Base-by-base conservation (phyloP, 2,329 filamentous ascomycete species). In the Fusarium tuaranense region DNA sequence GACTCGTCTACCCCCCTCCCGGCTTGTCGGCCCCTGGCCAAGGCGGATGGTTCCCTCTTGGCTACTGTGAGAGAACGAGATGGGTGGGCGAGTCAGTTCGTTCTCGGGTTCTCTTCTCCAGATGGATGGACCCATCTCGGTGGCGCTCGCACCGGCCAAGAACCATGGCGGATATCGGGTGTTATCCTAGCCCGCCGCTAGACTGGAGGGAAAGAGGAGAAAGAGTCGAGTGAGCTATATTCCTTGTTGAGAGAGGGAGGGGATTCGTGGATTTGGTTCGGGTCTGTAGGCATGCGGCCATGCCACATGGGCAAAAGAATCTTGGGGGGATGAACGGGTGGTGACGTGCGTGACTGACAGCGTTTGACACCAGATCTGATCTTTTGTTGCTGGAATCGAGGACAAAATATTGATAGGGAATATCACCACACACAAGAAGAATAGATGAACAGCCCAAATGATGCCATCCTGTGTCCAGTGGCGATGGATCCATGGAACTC, bases 11-110 rank as follows among this genome's bases (percentile, higher is more conserved):
- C 30, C 18, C n/a, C 48, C 74, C 32, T 51, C n/a, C 38, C 72
- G 72, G 72, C 46, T 67, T 53, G 46, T 75, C 72, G 72, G 72
- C 72, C 66, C 48, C 48, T 63, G 61, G 67, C 72, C 72, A 75
- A 72, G 69, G 48, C 57, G 59, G 41, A 64, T 27, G 63, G 51
- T 48, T 30, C 53, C 63, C 53, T 53, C 71, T 65, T 57, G 64
- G 32, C 32, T 34, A 63, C 67, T 53, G 25, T 14, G 20, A 55
- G 51, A 10, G 41, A 12, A 14, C 20, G 25, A 55, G 46, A 22
- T 55, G 62, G 60, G 60, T 57, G 62, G 34, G 57, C 62, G 62
- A 64, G 62, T 64, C 62, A 64, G 62, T 20, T 53, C 48, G 48
- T 30, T 53, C 48, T 53, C 48, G 48, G 48, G 9, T 30, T 53